Conservation (phyloP, 352 stramenopile genomes). For the Phytopythium boreale region DNA sequence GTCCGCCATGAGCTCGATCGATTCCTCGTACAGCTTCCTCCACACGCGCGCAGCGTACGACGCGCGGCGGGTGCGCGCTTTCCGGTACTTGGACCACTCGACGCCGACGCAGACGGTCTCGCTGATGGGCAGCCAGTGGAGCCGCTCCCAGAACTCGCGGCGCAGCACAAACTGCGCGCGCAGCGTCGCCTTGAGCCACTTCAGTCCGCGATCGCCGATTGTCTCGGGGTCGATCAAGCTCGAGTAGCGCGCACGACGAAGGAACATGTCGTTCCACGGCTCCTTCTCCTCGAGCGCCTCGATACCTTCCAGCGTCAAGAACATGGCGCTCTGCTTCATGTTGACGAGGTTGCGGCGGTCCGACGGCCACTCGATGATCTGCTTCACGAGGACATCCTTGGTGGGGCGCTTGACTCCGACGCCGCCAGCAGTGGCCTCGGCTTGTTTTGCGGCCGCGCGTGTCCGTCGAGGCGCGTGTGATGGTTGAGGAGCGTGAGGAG, state of each 20-base stretch:
- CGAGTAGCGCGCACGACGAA: conserved; percentile 22
- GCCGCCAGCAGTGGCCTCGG: not conserved
- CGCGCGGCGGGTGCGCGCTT: conserved; percentile 34
- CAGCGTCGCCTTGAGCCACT: conserved; percentile 32
- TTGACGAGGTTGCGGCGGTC: conserved; percentile 39
- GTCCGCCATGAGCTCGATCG: conserved; percentile 41
- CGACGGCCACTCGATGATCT: conserved; percentile 34
- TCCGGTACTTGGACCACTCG: conserved; percentile 36
- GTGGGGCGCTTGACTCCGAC: conserved; percentile 4
- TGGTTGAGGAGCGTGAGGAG: not conserved
- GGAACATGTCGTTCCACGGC: conserved; percentile 44
- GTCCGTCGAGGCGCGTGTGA: not conserved
- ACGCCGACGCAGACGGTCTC: conserved; percentile 33
- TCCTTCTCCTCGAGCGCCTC: conserved; percentile 19
- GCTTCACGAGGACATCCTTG: conserved; percentile 17
- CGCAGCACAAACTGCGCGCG: conserved; percentile 42
- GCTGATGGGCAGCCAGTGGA: conserved; percentile 47
- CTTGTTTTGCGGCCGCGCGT: conserved; percentile 11
- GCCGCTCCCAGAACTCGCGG: conserved; percentile 43
- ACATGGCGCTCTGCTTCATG: conserved; percentile 36
- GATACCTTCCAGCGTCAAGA: conserved; percentile 22
- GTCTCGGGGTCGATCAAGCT: conserved; percentile 25
- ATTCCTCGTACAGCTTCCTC: conserved; percentile 42
- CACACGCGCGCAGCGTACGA: conserved; percentile 33
- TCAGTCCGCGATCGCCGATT: conserved; percentile 19